phyloP scores from a whole-genome alignment of 164 flowering plant species.

The Saururus chinensis region DNA sequence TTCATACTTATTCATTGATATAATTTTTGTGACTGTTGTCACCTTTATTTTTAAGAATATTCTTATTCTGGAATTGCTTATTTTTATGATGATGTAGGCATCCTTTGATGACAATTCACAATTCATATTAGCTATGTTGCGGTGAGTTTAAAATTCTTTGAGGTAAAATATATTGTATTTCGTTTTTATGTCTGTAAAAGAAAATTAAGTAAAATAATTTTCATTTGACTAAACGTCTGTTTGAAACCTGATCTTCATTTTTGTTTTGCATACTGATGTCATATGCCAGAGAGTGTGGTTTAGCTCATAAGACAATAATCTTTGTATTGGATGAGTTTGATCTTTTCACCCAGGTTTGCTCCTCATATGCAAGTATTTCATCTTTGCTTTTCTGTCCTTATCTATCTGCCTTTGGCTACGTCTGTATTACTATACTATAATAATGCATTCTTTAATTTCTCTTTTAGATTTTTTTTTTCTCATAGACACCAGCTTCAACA shows the following conservation, averaged over 20 bases:
- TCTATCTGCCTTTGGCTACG: background rate
- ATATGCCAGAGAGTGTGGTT: conserved; percentile 90
- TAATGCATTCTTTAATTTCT: background rate
- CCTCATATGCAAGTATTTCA: background rate
- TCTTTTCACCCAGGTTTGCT: conserved; percentile 77
- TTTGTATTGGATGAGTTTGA: conserved; percentile 94
- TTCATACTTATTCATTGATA: conserved; percentile 3
- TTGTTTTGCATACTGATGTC: background rate
- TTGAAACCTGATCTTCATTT: conserved; percentile 1
- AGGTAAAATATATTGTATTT: too few relatives aligned
- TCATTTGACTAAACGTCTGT: background rate
- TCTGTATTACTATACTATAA: background rate
- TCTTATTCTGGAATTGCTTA: conserved; percentile 5
- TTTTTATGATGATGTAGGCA: conserved; percentile 38
- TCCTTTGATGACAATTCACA: conserved; percentile 93
- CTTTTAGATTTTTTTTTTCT: too few relatives aligned
- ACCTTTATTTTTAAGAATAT: conserved; percentile 3
- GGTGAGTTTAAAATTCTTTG: conserved; percentile 32
- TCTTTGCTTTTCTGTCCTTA: background rate
- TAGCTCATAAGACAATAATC: conserved; percentile 83
- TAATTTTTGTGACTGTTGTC: background rate
- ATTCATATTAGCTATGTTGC: conserved; percentile 71
- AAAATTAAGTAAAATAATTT: background rate
- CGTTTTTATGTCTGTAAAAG: too few relatives aligned
- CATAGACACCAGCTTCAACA: background rate